Conservation (phyloP, 1,139 yeast species). For the Insectozyma bohioensis region DNA sequence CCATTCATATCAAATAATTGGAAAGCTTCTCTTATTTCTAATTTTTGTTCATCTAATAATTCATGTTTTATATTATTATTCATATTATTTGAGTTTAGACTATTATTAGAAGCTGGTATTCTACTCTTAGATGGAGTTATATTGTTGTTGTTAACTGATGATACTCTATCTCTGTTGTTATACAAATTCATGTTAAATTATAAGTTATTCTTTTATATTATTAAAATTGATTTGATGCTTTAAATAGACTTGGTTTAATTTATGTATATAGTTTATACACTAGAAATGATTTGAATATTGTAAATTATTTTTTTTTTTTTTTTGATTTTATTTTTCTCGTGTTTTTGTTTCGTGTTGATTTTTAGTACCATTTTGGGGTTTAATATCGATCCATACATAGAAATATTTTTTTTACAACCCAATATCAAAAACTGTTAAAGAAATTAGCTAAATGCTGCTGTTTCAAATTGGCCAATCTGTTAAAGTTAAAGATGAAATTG, state of each 20-base stretch:
- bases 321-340: not conserved
- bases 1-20: slow-evolving; percentile 88
- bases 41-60: slow-evolving; percentile 83
- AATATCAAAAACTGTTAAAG: not conserved
- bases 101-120: not conserved
- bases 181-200: not conserved
- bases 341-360: not conserved
- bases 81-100: slow-evolving; percentile 3
- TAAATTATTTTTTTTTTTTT: slow-evolving; percentile 6
- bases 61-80: slow-evolving; percentile 48
- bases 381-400: no score
- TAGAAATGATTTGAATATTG: no score
- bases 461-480: slow-evolving; percentile 41
- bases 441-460: no score
- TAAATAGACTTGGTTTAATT: not conserved
- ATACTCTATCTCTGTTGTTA: slow-evolving; percentile 6
- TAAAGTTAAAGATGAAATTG: slow-evolving; percentile 40
- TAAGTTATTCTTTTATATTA: no score
- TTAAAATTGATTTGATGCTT: not conserved
- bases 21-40: slow-evolving; percentile 93
- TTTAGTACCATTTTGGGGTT: not conserved
- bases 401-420: not conserved
- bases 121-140: slow-evolving; percentile 8
- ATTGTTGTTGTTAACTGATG: slow-evolving; percentile 5
- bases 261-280: no score